These are phyloP conservation scores for Astrocystis sublimbata DNA, from an alignment of 495 filamentous ascomycete species.

Conservation along the genomic window DNA sequence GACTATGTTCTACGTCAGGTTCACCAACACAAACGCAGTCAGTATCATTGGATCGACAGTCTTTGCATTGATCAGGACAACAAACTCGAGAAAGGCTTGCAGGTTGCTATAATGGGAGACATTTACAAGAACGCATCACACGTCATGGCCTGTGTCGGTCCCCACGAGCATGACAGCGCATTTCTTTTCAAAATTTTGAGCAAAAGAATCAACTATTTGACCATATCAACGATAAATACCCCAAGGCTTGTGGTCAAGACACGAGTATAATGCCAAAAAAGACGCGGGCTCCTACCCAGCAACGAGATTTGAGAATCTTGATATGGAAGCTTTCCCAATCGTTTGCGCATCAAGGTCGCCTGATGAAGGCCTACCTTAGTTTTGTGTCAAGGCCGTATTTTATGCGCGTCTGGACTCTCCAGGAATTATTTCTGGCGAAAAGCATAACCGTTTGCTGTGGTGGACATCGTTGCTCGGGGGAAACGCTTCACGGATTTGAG, in stretches of 20 bases:
- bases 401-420: neutral
- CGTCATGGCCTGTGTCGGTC: neutral
- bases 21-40: neutral
- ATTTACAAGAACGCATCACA: neutral
- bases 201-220: neutral
- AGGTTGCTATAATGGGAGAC: neutral
- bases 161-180: neutral
- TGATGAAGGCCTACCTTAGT: neutral
- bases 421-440: neutral
- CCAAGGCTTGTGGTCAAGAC: neutral
- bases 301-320: neutral
- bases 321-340: neutral
- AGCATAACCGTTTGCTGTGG: neutral
- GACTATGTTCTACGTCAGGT: neutral
- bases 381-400: neutral
- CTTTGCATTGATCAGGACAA: neutral
- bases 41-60: neutral
- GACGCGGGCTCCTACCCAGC: neutral
- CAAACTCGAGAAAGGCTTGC: neutral
- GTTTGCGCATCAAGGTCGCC: neutral
- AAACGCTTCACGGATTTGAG: neutral
- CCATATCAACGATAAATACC: neutral
- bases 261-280: neutral
- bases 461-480: neutral
- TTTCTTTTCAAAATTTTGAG: neutral